Conservation (phyloP, 176 grass and related monocot species). For the Triticum aestivum region DNA sequence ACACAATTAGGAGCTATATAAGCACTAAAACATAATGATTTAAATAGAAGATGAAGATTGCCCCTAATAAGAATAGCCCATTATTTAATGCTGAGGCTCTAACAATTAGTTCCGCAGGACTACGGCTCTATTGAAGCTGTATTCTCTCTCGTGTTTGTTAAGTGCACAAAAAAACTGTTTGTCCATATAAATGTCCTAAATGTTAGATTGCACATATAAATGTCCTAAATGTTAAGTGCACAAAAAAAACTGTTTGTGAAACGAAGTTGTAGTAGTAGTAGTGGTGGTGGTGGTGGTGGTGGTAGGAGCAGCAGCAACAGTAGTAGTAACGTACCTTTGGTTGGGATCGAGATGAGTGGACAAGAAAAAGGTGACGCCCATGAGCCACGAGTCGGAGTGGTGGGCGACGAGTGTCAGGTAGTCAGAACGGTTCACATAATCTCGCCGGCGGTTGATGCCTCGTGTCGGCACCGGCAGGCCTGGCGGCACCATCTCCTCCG, state of each 20-base stretch:
- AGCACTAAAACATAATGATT: background rate
- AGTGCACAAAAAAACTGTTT: background rate
- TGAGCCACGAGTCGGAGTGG: background rate
- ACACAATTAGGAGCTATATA: background rate
- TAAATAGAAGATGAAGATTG: background rate
- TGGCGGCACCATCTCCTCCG: constrained; percentile 34
- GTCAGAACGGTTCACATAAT: constrained; percentile 28
- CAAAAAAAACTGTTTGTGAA: background rate
- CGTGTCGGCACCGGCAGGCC: constrained; percentile 25
- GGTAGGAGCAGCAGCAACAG: background rate
- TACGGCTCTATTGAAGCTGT: background rate
- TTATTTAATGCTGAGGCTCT: background rate
- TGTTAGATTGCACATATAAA: background rate
- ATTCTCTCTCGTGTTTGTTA: too few relatives aligned
- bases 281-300: too few relatives aligned
- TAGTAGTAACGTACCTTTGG: background rate
- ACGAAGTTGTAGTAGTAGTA: too few relatives aligned
- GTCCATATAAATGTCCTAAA: background rate
- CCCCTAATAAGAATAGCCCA: background rate
- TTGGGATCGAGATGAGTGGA: background rate
- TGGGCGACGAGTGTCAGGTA: constrained; percentile 34
- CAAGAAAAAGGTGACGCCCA: background rate
- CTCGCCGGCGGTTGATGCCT: constrained; percentile 26
- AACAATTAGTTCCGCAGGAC: background rate
- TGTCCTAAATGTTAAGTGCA: background rate